Evolutionary conservation across 192 early-diverging fungal species (phyloP).

Genomic region (Powellomyces hirtus): DNA sequence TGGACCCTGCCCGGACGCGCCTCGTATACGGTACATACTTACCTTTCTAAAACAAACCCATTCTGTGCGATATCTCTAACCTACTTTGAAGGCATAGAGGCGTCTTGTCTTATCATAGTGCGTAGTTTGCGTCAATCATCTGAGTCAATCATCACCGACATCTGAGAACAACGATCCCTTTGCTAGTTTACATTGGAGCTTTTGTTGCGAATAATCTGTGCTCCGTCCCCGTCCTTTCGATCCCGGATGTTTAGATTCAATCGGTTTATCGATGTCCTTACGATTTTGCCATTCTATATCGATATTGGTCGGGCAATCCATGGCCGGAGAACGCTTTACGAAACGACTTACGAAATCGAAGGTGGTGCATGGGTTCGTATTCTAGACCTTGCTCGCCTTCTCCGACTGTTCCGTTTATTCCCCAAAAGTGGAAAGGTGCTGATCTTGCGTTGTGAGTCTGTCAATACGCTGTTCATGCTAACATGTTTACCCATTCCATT

Average conservation of each 20-base stretch:
- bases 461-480: background rate
- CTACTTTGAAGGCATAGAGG: conserved; percentile 6
- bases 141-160: too few species aligned
- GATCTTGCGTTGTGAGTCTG: background rate
- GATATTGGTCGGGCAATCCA: conserved; percentile 12
- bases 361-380: conserved; percentile 25
- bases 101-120: conserved; percentile 17
- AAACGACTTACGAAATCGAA: conserved; percentile 21
- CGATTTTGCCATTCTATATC: conserved; percentile 26
- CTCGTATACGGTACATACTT: background rate
- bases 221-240: background rate
- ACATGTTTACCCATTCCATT: background rate
- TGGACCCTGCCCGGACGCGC: background rate
- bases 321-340: background rate
- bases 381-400: conserved; percentile 2
- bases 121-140: background rate
- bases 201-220: background rate
- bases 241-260: background rate
- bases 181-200: conserved; percentile 24
- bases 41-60: too few species aligned
- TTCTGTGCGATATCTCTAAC: too few species aligned
- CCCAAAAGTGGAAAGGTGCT: conserved; percentile 17
- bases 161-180: too few species aligned
- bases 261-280: conserved; percentile 11
- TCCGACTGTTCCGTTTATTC: conserved; percentile 20